Base-by-base conservation (phyloP, 768 basidiomycete species). In the Boletus rubescentipes region DNA sequence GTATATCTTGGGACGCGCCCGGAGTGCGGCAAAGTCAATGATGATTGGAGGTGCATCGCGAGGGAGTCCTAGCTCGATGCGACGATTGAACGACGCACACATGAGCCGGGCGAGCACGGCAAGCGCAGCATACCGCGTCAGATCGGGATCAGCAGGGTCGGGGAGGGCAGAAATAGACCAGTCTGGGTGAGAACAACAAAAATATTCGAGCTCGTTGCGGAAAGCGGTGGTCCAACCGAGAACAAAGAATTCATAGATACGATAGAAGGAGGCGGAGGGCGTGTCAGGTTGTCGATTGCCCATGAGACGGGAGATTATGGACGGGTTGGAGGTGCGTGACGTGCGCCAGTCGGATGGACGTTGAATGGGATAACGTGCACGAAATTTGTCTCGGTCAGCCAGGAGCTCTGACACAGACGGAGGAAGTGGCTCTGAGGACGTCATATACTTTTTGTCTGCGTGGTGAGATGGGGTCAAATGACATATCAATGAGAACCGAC, bases 141-240 rank as follows among this genome's bases (percentile, higher is more conserved):
- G 45, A 21, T 55, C 55, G 31, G 40, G 14, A 14, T 54, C 51
- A 4, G 36, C 41, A 16, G 55, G 52, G 16, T 57, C 40, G 1
- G 52, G 41, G 0, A 57, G 46, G 36, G 46, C 40, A 9, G 46
- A 44, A 14, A 57, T 31, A 14, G 44, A 31, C 55, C 55, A 54
- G 30, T 48, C 46, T 1, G 55, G 55, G 20, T 44, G 55, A 3
- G 52, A 26, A 4, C 51, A 54, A 11, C 55, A 57, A 4, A 57
- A 54, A 15, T 57, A 56, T 15, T 56, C 55, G 40, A 56, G 51
- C 18, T 57, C 55, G 41, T 57, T 55, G 51, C 55, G 52, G 40
- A 54, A 41, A 4, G 52, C 46, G 39, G 51, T 54, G 12, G 55
- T 57, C 55, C 55, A 54, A 0, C 46, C 55, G 45, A 57, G 40